Evolutionary conservation across 2,329 filamentous ascomycete genomes (phyloP).

Genomic region (Nannizziopsis barbatae): DNA sequence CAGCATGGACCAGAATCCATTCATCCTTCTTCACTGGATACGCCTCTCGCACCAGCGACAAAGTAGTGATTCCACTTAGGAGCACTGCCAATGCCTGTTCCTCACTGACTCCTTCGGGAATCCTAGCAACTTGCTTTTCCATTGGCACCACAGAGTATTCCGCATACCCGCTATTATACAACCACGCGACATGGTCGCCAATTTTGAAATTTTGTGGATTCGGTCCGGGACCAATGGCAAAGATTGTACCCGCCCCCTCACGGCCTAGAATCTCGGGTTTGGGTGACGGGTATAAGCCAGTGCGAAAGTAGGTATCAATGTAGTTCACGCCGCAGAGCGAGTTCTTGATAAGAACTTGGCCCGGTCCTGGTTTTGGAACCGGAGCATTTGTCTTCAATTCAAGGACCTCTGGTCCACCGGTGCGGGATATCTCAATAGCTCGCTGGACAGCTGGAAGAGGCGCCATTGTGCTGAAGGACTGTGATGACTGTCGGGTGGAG

Average conservation of each 20-base stretch:
- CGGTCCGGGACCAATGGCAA: constrained; percentile 44
- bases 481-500: not conserved
- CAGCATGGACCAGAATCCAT: constrained; percentile 74
- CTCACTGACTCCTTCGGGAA: constrained; percentile 52
- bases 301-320: constrained; percentile 87
- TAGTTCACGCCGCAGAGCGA: constrained; percentile 72
- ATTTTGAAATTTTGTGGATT: constrained; percentile 46
- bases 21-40: constrained; percentile 61
- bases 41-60: constrained; percentile 67
- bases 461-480: constrained; percentile 18
- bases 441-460: constrained; percentile 57
- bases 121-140: constrained; percentile 42
- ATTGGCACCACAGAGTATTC: constrained; percentile 49
- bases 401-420: constrained; percentile 59
- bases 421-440: constrained; percentile 60
- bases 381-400: constrained; percentile 59
- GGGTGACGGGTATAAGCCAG: constrained; percentile 61
- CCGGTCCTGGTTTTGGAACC: constrained; percentile 56
- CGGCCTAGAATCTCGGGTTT: constrained; percentile 69
- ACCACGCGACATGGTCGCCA: constrained; percentile 62
- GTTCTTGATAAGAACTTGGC: constrained; percentile 70
- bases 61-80: constrained; percentile 73
- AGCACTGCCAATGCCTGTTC: constrained; percentile 57
- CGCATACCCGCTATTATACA: constrained; percentile 47
- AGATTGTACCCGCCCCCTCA: constrained; percentile 64